Base-by-base conservation (phyloP, 139 green algal species). In the Diplosphaera chodatii region DNA sequence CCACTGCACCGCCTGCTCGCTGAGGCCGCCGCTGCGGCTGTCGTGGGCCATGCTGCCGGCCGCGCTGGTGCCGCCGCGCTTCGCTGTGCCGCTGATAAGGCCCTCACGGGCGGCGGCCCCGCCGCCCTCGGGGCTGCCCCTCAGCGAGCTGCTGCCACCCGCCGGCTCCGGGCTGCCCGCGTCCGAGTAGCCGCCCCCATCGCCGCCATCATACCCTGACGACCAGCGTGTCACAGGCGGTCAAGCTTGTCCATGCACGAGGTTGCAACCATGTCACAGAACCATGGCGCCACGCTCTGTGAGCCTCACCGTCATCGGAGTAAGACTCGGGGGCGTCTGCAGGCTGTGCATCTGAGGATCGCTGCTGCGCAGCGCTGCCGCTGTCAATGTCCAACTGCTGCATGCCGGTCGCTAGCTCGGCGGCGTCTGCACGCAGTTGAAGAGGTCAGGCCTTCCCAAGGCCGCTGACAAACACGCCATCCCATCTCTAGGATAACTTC, bases 1-100 rank as follows among this genome's bases (percentile, higher is more conserved):
- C 71, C 69, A 85, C 41, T 77, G 67, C 25, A 85, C 59, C 2
- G 77, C 80, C 3, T 85, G 77, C 55, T 82, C 48, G 29, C 64
- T 64, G 27, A 63, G 67, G 48, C 63, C 37, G 30, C 25, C 37
- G 41, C 40, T 32, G 48, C 41, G 3, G 59, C 40, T n/a, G 56
- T 27, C n/a, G 64, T 64, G 13, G 25, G 8, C 16, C 10, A 18
- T 18, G 48, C 48, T 25, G 18, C 48, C 48, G 16, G 4, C 18
- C 48, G 16, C 48, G 48, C n/a, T n/a, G n/a, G 16, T 25, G 48
- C 65, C 31, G 32, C 65, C 65, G 31, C 22, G 4, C 8, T 4
- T 3, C 8, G 13, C 65, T 32, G 31, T 3, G 31, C 8, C 65
- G 13, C 23, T 3, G 32, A 6, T 55, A 8, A 32, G 65, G 27